These are phyloP conservation scores for Calonectria pauciramosa DNA, from an alignment of 2,329 filamentous ascomycete genomes.

Conservation along the genomic window DNA sequence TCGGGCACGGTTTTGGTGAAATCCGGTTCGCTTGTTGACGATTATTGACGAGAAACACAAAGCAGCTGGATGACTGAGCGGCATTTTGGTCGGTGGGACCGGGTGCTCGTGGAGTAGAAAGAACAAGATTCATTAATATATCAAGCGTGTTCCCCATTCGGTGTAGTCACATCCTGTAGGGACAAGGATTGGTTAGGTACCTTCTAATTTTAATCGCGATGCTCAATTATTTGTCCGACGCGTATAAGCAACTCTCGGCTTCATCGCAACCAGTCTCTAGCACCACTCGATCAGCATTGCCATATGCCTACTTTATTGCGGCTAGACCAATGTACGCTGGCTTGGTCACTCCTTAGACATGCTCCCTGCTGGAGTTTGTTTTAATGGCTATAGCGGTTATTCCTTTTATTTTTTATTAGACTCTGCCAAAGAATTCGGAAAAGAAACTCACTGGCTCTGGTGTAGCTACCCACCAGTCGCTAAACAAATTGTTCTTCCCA, in stretches of 20 bases:
- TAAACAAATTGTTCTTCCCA: too few relatives aligned
- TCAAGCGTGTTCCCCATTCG: not conserved
- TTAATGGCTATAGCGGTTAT: not conserved
- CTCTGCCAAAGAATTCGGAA: not conserved
- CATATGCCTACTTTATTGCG: not conserved
- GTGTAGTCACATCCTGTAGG: not conserved
- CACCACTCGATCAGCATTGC: too few relatives aligned
- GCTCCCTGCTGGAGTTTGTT: not conserved
- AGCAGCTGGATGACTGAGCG: not conserved
- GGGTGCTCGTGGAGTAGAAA: not conserved
- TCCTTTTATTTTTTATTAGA: not conserved
- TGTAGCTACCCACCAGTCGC: too few relatives aligned
- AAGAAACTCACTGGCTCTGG: not conserved
- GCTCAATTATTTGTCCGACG: too few relatives aligned
- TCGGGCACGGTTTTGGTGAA: not conserved
- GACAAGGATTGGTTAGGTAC: too few relatives aligned
- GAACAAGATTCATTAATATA: not conserved
- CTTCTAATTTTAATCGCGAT: too few relatives aligned
- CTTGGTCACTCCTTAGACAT: not conserved
- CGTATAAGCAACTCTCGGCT: too few relatives aligned
- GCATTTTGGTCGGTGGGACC: not conserved
- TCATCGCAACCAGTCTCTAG: too few relatives aligned
- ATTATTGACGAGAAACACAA: not conserved
- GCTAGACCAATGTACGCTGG: not conserved
- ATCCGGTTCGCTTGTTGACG: not conserved